phyloP scores from a whole-genome alignment of 441 rosid species.

The Erodium moschatum region DNA sequence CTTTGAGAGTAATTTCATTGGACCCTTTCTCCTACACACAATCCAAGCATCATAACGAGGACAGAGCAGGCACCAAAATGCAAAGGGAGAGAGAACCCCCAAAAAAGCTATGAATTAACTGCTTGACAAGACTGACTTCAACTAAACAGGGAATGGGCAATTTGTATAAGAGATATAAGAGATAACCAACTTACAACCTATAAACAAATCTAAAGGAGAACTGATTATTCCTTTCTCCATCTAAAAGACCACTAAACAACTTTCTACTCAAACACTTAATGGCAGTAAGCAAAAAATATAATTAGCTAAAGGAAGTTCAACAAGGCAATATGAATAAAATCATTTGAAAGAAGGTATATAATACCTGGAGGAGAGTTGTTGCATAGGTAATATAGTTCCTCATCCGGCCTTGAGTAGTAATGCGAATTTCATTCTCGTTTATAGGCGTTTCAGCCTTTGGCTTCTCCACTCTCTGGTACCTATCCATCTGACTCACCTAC shows the following conservation, averaged over 20 bases:
- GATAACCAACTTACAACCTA: background rate
- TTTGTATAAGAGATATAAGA: background rate
- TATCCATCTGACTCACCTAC: constrained; percentile 53
- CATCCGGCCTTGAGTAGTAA: constrained; percentile 86
- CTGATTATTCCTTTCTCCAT: background rate
- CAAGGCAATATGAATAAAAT: background rate
- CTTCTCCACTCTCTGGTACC: constrained; percentile 86
- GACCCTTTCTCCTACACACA: constrained; percentile 59
- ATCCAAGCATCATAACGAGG: background rate
- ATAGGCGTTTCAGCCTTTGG: constrained; percentile 70
- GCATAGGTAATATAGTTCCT: constrained; percentile 83
- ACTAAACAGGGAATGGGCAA: background rate
- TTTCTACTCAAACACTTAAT: background rate
- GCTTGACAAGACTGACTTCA: background rate
- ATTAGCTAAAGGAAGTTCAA: background rate
- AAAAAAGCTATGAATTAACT: background rate
- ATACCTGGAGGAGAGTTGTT: background rate
- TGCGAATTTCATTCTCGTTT: constrained; percentile 93
- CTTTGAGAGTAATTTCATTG: constrained; percentile 70
- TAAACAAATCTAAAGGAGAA: background rate
- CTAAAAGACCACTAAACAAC: background rate
- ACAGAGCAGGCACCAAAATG: background rate
- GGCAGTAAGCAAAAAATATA: background rate
- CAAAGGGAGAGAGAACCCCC: background rate
- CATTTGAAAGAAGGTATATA: background rate